Evolutionary conservation across 129 eudicot species (phyloP), one percentile per base, ranked within the genome.

Genomic region (Lactuca sativa): DNA sequence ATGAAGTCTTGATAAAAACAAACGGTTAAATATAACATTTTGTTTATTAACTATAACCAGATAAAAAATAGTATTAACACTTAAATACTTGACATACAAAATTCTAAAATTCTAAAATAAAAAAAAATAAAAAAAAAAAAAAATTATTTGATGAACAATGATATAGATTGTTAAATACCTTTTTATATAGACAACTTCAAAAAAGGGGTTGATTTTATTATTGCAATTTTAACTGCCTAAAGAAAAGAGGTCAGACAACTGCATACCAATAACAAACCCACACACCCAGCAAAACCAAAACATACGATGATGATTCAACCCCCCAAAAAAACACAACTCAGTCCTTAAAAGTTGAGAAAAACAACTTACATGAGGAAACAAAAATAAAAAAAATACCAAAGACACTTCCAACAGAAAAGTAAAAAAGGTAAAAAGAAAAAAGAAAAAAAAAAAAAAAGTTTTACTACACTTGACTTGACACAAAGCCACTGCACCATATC

Each of bases 401-500:
- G 13, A 34, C 38, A 53, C 58, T 53, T 17, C 64, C 64, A 59
- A 47, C 25, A 14, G 55, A 25, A 66, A 48, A 30, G 16, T 25
- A 25, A 0, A 25, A 18, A 18, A 18, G 21, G 0, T n/a, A n/a
- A n/a, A n/a, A n/a, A 57, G 11, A 53, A 74, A 44, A 54, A 18
- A 47, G 0, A 47, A 10, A 36, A 49, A 3, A 0, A 38, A 38
- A 13, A 17, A 37, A 52, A 69, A 13, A 7, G 54, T 61, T 48
- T 53, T 14, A 72, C 59, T 74, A 56, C 77, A 62, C 74, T 70
- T 70, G 79, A 56, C 79, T 4, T 4, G 38, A 36, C 52, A 81
- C 77, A 78, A 74, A 74, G 77, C 74, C 21, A 80, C 79, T 69
- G 79, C 86, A 74, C 67, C 59, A 73, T 59, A 59, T 15, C 63